These are phyloP conservation scores for Colletotrichum somersetense DNA, from an alignment of 2,329 filamentous ascomycete genomes.

Conservation along the genomic window DNA sequence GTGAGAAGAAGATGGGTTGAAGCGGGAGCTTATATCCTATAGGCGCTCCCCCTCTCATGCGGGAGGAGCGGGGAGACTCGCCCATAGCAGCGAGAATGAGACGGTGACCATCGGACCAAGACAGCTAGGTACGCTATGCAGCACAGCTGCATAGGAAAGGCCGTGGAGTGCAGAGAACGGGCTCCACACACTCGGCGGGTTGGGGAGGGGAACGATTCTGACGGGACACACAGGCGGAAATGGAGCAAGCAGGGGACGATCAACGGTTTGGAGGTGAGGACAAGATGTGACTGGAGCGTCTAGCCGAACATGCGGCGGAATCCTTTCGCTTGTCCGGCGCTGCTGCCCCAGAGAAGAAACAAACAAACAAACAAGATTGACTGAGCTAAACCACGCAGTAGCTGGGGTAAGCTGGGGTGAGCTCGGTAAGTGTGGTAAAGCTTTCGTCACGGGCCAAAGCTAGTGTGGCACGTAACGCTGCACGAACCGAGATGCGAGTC, in stretches of 20 bases:
- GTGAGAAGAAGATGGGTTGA: slow-evolving; percentile 36
- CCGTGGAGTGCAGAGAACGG: slow-evolving; percentile 28
- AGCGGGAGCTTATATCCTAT: slow-evolving; percentile 39
- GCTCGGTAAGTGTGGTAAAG: slow-evolving; percentile 1
- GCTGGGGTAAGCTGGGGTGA: background rate
- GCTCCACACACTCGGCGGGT: slow-evolving; percentile 32
- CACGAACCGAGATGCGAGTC: slow-evolving; percentile 12
- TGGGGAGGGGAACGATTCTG: slow-evolving; percentile 5
- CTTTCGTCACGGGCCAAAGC: slow-evolving; percentile 5
- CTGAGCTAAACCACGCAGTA: slow-evolving; percentile 6
- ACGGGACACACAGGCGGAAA: slow-evolving; percentile 3
- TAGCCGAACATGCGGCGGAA: slow-evolving; percentile 40
- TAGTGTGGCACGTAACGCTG: slow-evolving; percentile 13
- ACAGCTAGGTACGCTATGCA: slow-evolving; percentile 13
- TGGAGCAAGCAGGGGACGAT: slow-evolving; percentile 24
- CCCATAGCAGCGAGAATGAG: slow-evolving; percentile 31
- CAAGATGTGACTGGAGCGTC: slow-evolving; percentile 41
- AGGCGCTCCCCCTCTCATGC: slow-evolving; percentile 18
- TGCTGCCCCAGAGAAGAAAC: slow-evolving; percentile 19
- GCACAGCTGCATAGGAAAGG: slow-evolving; percentile 15
- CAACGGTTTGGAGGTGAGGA: slow-evolving; percentile 26
- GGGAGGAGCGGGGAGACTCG: slow-evolving; percentile 25
- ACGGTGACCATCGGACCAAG: slow-evolving; percentile 34
- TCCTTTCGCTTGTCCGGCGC: slow-evolving; percentile 31
- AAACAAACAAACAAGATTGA: slow-evolving; percentile 19